These are phyloP conservation scores for Cinnamomum chago DNA, from an alignment of 164 flowering plant genomes.

Conservation along the genomic window DNA sequence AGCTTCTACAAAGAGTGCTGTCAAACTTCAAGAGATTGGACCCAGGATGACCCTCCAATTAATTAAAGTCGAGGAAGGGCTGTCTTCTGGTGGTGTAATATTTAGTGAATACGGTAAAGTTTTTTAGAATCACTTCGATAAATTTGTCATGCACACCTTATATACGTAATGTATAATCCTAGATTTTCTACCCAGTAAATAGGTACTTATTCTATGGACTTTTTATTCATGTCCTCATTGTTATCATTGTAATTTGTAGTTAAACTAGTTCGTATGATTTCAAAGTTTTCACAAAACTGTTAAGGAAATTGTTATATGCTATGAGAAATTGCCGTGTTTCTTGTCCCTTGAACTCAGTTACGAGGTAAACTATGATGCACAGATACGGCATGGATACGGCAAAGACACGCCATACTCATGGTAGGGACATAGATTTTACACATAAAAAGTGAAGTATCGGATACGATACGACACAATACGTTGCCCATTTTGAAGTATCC, in stretches of 20 bases:
- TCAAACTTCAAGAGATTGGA: slow-evolving; percentile 94
- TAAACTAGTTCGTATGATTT: neutral
- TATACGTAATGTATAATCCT: neutral
- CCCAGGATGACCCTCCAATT: slow-evolving; percentile 93
- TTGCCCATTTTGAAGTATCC: too few relatives aligned
- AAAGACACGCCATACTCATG: too few relatives aligned
- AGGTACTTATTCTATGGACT: neutral
- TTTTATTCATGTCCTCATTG: neutral
- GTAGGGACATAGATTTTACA: too few relatives aligned
- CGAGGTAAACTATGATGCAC: too few relatives aligned
- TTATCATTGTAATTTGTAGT: neutral
- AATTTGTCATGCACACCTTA: neutral
- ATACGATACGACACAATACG: too few relatives aligned
- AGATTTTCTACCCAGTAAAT: neutral
- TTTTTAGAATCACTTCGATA: neutral
- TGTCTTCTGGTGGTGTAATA: slow-evolving; percentile 73
- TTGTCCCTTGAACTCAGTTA: neutral
- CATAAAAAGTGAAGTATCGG: too few relatives aligned
- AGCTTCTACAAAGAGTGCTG: slow-evolving; percentile 90
- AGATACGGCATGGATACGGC: too few relatives aligned
- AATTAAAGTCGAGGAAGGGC: slow-evolving; percentile 77
- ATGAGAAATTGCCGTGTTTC: neutral
- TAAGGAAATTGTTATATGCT: neutral
- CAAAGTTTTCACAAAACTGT: neutral
- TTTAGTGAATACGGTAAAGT: slow-evolving; percentile 70